Percentiles rank a stretch among this genome's conserved stretches.
Evolutionary conservation across 345 rosid species (phyloP).

Genomic region (Limnanthes douglasii): DNA sequence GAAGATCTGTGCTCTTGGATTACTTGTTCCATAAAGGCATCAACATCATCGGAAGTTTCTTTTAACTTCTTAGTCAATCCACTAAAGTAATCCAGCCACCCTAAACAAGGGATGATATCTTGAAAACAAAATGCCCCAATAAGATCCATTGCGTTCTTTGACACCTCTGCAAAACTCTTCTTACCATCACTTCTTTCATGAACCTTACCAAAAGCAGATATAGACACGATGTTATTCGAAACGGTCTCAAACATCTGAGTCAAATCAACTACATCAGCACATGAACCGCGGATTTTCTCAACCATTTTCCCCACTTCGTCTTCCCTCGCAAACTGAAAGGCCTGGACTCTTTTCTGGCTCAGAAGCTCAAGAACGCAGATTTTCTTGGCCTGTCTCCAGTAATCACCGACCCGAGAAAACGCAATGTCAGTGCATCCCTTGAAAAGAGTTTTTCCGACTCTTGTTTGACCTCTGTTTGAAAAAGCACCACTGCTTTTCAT

Average conservation of each 20-base stretch:
- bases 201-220: too few species aligned
- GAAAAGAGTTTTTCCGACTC: not conserved
- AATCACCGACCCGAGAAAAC: conserved; percentile 24
- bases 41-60: not conserved
- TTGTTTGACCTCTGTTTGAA: conserved; percentile 6
- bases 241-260: not conserved
- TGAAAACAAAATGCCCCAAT: conserved; percentile 4
- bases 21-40: conserved; percentile 1
- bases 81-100: not conserved
- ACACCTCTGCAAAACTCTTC: not conserved
- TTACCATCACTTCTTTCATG: too few species aligned
- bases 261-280: conserved; percentile 1
- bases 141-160: not conserved
- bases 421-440: conserved; percentile 22
- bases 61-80: not conserved
- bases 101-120: conserved; percentile 2
- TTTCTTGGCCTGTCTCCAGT: conserved; percentile 23
- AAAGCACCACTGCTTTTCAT: conserved; percentile 2
- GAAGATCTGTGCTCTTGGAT: conserved; percentile 1
- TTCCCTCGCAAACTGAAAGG: conserved; percentile 6
- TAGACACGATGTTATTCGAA: not conserved
- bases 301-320: too few species aligned
- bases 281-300: too few species aligned
- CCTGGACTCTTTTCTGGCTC: conserved; percentile 16
- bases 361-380: conserved; percentile 25